Percentiles rank a stretch among this genome's conserved stretches.
Evolutionary conservation across 1,139 yeast genomes (phyloP).

Genomic region (Debaryomyces coudertii): DNA sequence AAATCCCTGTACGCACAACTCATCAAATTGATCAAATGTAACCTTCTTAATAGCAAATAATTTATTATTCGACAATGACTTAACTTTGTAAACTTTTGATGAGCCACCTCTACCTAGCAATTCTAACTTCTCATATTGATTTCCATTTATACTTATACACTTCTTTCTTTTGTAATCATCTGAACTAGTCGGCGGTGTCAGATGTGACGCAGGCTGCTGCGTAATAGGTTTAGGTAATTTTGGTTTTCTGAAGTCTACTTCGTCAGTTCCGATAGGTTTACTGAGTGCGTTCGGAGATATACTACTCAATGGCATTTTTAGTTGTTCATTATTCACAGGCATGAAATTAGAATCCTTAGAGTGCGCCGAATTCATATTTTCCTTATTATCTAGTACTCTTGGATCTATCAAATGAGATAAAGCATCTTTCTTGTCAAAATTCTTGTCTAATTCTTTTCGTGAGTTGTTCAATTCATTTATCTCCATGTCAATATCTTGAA

Average conservation of each 20-base stretch:
- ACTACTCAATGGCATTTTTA: conserved; percentile 19
- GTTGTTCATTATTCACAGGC: not conserved
- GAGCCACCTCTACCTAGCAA: conserved; percentile 91
- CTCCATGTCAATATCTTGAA: conserved; percentile 6
- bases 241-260: conserved; percentile 30
- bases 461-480: conserved; percentile 6
- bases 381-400: conserved; percentile 9
- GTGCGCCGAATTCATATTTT: conserved; percentile 6
- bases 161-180: conserved; percentile 30
- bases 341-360: conserved; percentile 2
- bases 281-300: conserved; percentile 22
- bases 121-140: conserved; percentile 73
- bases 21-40: conserved; percentile 78
- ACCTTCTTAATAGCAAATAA: conserved; percentile 85
- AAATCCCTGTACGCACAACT: conserved; percentile 70
- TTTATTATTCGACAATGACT: conserved; percentile 52
- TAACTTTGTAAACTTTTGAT: conserved; percentile 86
- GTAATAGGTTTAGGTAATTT: conserved; percentile 20
- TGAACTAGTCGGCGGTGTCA: conserved; percentile 10
- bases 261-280: conserved; percentile 9
- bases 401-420: not conserved
- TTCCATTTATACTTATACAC: conserved; percentile 52
- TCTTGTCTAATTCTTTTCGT: not conserved
- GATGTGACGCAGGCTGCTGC: conserved; percentile 9
- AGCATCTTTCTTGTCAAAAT: not conserved